These are phyloP conservation scores for Geoglossum glabrum DNA, from an alignment of 495 filamentous ascomycete species.

Conservation along the genomic window DNA sequence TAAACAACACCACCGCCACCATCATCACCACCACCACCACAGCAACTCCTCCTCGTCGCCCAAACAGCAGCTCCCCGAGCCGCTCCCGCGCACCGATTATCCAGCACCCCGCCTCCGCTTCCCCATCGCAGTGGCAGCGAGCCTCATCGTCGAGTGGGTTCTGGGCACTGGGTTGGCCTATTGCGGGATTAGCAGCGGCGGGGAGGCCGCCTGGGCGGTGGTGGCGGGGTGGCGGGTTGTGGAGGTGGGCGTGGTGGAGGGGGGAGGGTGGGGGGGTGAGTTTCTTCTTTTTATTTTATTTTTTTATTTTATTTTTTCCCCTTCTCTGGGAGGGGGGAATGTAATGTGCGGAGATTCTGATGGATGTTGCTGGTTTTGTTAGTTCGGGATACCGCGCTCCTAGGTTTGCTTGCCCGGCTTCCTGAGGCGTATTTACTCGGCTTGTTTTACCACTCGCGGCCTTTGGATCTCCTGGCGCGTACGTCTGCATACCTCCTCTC, in stretches of 20 bases:
- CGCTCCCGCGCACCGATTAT: too few relatives aligned
- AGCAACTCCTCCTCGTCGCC: not conserved
- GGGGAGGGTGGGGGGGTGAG: slow-evolving; percentile 45
- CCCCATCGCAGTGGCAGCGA: too few relatives aligned
- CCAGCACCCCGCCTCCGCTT: too few relatives aligned
- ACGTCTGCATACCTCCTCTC: too few relatives aligned
- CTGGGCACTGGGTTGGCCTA: too few relatives aligned
- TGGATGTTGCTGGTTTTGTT: too few relatives aligned
- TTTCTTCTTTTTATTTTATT: not conserved
- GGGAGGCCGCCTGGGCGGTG: slow-evolving; percentile 36
- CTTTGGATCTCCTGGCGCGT: too few relatives aligned
- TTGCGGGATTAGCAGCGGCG: too few relatives aligned
- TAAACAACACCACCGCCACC: too few relatives aligned
- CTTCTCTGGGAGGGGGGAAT: not conserved
- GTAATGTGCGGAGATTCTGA: too few relatives aligned
- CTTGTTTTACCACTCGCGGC: slow-evolving; percentile 50
- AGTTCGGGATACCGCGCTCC: slow-evolving; percentile 36
- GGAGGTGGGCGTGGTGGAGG: slow-evolving; percentile 52
- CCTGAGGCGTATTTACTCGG: slow-evolving; percentile 50
- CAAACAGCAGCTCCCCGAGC: too few relatives aligned
- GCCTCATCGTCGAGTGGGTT: too few relatives aligned
- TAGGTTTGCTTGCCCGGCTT: slow-evolving; percentile 48
- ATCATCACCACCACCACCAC: not conserved
- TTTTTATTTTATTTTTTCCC: not conserved
- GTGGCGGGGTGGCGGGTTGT: slow-evolving; percentile 41